phyloP scores from a whole-genome alignment of 1,284 basidiomycete genomes.

The Moniliella sp. region DNA sequence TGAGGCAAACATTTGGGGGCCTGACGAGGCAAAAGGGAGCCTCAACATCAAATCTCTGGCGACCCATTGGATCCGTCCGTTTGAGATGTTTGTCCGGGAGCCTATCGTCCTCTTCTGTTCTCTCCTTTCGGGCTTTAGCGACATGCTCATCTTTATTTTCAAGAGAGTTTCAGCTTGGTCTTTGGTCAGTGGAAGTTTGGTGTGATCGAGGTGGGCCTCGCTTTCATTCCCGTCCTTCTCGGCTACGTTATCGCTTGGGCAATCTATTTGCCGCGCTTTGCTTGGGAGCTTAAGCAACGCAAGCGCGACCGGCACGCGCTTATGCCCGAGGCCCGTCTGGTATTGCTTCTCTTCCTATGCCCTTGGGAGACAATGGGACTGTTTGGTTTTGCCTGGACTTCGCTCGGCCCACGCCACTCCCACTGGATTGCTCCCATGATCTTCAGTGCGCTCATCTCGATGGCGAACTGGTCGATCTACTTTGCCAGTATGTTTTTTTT shows the following conservation, averaged over 20 bases:
- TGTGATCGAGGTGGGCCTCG: conserved; percentile 24
- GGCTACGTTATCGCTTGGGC: conserved; percentile 35
- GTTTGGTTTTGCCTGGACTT: conserved; percentile 37
- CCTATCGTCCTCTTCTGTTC: conserved; percentile 37
- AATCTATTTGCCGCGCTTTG: conserved; percentile 34
- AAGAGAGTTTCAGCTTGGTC: conserved; percentile 35
- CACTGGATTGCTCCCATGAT: conserved; percentile 38
- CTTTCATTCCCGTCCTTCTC: conserved; percentile 35
- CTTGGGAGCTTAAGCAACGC: no score
- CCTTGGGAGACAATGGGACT: conserved; percentile 36
- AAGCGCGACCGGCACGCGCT: no score
- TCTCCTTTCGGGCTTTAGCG: conserved; percentile 35
- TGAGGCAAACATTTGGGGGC: no score
- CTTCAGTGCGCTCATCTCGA: conserved; percentile 34
- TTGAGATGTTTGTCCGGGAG: conserved; percentile 34
- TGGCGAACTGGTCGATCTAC: conserved; percentile 10
- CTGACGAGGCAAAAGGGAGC: no score
- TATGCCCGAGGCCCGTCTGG: conserved; percentile 34
- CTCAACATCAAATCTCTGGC: no score
- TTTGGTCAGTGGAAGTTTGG: conserved; percentile 36
- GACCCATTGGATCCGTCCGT: conserved; percentile 35
- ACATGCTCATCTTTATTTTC: conserved; percentile 36
- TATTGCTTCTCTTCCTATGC: conserved; percentile 33
- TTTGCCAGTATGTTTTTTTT: no score
- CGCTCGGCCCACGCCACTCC: conserved; percentile 26